phyloP scores from a whole-genome alignment of 2,329 filamentous ascomycete genomes.

The Tolypocladium guangdongense region DNA sequence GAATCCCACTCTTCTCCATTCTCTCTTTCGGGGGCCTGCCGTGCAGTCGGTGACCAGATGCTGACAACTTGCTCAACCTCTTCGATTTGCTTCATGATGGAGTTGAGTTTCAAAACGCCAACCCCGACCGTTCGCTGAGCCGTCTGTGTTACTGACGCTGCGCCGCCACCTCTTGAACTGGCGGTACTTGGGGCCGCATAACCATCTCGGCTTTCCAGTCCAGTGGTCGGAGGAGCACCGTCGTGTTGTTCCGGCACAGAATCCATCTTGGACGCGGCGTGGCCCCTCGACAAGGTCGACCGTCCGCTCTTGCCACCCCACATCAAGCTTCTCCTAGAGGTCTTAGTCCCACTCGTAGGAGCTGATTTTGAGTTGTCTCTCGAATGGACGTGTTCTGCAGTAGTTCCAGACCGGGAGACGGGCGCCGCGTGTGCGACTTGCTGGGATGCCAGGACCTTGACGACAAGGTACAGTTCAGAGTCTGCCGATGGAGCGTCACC shows the following conservation, averaged over 20 bases:
- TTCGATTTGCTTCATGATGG: slow-evolving; percentile 58
- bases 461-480: slow-evolving; percentile 70
- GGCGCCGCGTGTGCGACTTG: slow-evolving; percentile 36
- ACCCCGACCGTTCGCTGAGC: slow-evolving; percentile 57
- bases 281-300: slow-evolving; percentile 41
- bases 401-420: slow-evolving; percentile 39
- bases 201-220: slow-evolving; percentile 33
- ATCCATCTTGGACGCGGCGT: slow-evolving; percentile 38
- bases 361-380: slow-evolving; percentile 37
- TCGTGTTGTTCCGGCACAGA: slow-evolving; percentile 43
- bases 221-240: slow-evolving; percentile 22
- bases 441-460: slow-evolving; percentile 59
- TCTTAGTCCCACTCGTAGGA: slow-evolving; percentile 38
- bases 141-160: slow-evolving; percentile 14
- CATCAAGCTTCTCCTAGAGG: slow-evolving; percentile 55
- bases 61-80: slow-evolving; percentile 67
- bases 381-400: slow-evolving; percentile 27
- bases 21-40: slow-evolving; percentile 42
- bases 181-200: slow-evolving; percentile 41
- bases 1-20: slow-evolving; percentile 60
- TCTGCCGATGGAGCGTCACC: slow-evolving; percentile 51
- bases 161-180: slow-evolving; percentile 30
- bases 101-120: slow-evolving; percentile 66
- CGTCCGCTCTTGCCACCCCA: slow-evolving; percentile 52
- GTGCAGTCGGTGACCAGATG: slow-evolving; percentile 60